Conservation (phyloP, 192 early-diverging fungal species). For the Rhizophagus sp. region DNA sequence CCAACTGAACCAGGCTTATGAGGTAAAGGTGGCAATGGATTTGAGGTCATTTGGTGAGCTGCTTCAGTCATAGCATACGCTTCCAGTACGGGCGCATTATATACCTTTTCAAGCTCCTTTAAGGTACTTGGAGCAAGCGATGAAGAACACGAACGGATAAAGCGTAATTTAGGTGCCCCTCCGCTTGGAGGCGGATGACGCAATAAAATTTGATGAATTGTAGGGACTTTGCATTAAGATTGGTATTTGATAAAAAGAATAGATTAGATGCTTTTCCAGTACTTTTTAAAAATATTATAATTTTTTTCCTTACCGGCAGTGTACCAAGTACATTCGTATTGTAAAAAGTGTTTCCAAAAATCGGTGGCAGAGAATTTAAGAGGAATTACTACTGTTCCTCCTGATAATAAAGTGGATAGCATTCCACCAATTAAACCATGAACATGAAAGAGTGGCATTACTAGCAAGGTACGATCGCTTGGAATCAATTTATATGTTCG, state of each 20-base stretch:
- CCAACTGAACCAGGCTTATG: slow-evolving; percentile 84
- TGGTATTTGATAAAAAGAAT: background rate
- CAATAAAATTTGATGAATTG: slow-evolving; percentile 85
- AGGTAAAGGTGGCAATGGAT: slow-evolving; percentile 64
- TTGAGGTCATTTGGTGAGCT: slow-evolving; percentile 86
- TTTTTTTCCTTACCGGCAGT: slow-evolving; percentile 47
- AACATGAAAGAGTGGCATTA: slow-evolving; percentile 88
- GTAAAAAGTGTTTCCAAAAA: slow-evolving; percentile 78
- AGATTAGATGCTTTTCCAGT: background rate
- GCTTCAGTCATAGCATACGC: slow-evolving; percentile 90
- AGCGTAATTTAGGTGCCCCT: slow-evolving; percentile 59
- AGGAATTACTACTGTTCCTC: slow-evolving; percentile 71
- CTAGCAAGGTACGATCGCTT: slow-evolving; percentile 66
- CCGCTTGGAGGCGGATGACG: slow-evolving; percentile 41
- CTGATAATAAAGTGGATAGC: slow-evolving; percentile 67
- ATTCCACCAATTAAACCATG: slow-evolving; percentile 80
- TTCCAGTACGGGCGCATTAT: slow-evolving; percentile 75
- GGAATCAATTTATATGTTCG: slow-evolving; percentile 64
- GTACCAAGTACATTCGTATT: slow-evolving; percentile 66
- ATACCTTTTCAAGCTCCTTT: slow-evolving; percentile 61
- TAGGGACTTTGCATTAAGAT: slow-evolving; percentile 55
- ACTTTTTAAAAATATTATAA: background rate
- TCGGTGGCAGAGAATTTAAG: slow-evolving; percentile 65
- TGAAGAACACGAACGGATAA: slow-evolving; percentile 81
- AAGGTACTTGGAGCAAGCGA: slow-evolving; percentile 71